phyloP scores from a whole-genome alignment of 2,329 filamentous ascomycete genomes.

The Xylariaceae sp. region DNA sequence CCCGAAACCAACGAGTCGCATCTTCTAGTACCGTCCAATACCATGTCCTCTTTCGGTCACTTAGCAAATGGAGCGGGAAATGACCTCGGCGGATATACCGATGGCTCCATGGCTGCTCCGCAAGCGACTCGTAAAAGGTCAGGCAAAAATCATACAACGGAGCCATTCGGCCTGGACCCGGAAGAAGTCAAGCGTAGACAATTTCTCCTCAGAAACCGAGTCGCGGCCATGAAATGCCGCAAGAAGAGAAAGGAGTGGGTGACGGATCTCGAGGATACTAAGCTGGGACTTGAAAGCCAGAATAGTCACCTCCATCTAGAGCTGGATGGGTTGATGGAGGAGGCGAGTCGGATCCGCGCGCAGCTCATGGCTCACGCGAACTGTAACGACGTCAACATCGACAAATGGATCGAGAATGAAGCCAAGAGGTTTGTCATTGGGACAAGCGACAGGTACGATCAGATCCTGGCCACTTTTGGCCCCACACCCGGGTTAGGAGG shows the following conservation, averaged over 20 bases:
- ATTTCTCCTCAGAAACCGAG: conserved; percentile 67
- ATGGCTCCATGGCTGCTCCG: conserved; percentile 5
- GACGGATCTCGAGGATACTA: conserved; percentile 47
- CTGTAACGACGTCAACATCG: conserved; percentile 53
- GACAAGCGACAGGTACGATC: conserved; percentile 30
- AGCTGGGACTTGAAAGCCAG: conserved; percentile 42
- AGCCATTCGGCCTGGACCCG: conserved; percentile 10
- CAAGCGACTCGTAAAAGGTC: neutral
- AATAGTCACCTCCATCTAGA: conserved; percentile 44
- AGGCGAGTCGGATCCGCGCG: conserved; percentile 48
- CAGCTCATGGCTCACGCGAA: conserved; percentile 50
- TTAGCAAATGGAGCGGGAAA: conserved; percentile 2
- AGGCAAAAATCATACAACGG: no score
- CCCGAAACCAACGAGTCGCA: conserved; percentile 25
- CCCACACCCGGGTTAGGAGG: conserved; percentile 6
- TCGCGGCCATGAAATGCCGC: conserved; percentile 72
- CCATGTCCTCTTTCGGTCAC: conserved; percentile 5
- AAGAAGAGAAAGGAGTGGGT: conserved; percentile 62
- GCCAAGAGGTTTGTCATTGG: conserved; percentile 47
- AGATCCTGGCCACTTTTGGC: conserved; percentile 24
- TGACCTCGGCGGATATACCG: neutral
- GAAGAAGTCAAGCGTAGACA: conserved; percentile 49
- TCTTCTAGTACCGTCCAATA: conserved; percentile 23
- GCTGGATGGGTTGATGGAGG: conserved; percentile 40
- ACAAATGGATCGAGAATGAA: conserved; percentile 52